A percentile compares a stretch with the other conserved stretches of the same genome.
Conservation (phyloP, 345 rosid genomes). For the Aquilaria malaccensis region DNA sequence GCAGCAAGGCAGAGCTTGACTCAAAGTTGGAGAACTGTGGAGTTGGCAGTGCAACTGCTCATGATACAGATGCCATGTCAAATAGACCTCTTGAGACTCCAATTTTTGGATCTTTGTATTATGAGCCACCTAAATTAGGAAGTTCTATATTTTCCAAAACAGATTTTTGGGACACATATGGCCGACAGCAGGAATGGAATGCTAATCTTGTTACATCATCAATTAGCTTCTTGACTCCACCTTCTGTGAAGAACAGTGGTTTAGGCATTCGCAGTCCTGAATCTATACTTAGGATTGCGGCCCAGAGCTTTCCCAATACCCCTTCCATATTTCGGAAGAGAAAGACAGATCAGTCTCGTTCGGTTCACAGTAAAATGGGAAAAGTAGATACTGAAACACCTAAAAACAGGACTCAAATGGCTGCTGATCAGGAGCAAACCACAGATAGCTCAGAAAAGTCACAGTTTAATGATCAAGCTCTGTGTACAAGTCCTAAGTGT, state of each 20-base stretch:
- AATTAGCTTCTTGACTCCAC: constrained; percentile 76
- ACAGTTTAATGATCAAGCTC: constrained; percentile 26
- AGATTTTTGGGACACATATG: constrained; percentile 28
- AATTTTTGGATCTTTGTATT: constrained; percentile 41
- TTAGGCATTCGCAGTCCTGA: constrained; percentile 55
- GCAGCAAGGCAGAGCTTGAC: constrained; percentile 31
- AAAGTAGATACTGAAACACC: constrained; percentile 24
- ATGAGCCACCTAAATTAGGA: constrained; percentile 47
- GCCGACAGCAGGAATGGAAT: constrained; percentile 24
- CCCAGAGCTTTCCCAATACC: constrained; percentile 72
- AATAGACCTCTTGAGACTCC: constrained; percentile 29
- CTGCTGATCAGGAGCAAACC: constrained; percentile 22
- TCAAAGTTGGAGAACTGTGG: constrained; percentile 18
- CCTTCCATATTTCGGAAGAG: constrained; percentile 92
- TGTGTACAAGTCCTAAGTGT: constrained; percentile 27
- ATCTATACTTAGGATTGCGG: constrained; percentile 67
- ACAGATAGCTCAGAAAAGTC: constrained; percentile 23
- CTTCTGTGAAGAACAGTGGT: constrained; percentile 42
- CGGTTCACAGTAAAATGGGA: constrained; percentile 12
- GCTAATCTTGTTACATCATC: constrained; percentile 54
- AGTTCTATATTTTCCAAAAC: constrained; percentile 23
- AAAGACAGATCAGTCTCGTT: constrained; percentile 21
- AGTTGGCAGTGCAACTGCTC: too few relatives aligned
- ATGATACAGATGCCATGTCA: neutral
- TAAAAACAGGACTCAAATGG: constrained; percentile 17